Evolutionary conservation across 495 filamentous ascomycete genomes (phyloP), one percentile per base, ranked within the genome.

Genomic region (Corynascus novoguineensis): DNA sequence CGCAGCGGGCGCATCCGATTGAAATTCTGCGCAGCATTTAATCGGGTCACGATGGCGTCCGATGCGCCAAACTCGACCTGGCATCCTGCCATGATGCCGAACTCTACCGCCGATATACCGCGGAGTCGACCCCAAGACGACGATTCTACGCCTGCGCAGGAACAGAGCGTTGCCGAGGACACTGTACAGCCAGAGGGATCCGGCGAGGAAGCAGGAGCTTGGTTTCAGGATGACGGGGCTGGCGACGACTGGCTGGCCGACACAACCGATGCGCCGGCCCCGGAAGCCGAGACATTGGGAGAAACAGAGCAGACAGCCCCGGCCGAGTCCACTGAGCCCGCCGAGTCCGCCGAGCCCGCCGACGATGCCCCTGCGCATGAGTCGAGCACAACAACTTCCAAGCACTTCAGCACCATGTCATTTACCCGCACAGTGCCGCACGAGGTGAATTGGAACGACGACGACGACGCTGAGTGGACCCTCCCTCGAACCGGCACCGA

Each of bases 51-150:
- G 62, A 75, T 77, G 71, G 52, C 68, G 57, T 69, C 68, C 58
- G 71, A 73, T 63, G 63, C 66, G 53, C 68, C 71, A 50, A 73
- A 59, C 58, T 68, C 76, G 57, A 74, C 77, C 54, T 82, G 79
- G 79, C 70, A 82, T 67, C 79, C 79, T 56, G 79, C 79, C 24
- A 69, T 76, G 64, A 79, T 76, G 78, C 79, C 79, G 54, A 72
- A 81, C 57, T 70, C 70, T 53, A 58, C 57, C 59, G 64, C 57
- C 53, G 66, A 64, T 28, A 52, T 60, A 15, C 51, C 60, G 44
- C 65, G 31, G 24, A 60, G 9, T 21, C 45, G 22, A 11, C 45
- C 50, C 4, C 31, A 51, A 21, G 50, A 55, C n/a, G 12, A 42
- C 25, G 11, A 48, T 29, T 24, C 59, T 14, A 53, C 22, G 31